These are phyloP conservation scores for Pythium utonaiense DNA, from an alignment of 352 stramenopile genomes.

Conservation along the genomic window DNA sequence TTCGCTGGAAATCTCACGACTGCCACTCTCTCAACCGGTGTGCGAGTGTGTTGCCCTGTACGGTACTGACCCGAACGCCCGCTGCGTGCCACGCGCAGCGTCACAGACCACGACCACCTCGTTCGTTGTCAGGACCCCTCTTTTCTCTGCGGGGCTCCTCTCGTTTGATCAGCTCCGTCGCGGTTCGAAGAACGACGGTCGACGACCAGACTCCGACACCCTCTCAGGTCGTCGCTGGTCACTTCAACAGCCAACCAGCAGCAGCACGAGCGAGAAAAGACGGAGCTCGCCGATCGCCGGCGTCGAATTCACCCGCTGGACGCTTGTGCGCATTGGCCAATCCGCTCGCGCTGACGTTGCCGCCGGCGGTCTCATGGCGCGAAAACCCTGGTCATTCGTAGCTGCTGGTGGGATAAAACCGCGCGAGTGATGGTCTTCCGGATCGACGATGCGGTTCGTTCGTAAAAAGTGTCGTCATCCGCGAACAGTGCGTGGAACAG, in stretches of 20 bases:
- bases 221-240: neutral
- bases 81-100: neutral
- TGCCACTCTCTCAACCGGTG: neutral
- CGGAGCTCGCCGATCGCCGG: constrained; percentile 10
- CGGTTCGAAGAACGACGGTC: constrained; percentile 9
- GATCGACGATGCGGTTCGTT: constrained; percentile 24
- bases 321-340: constrained; percentile 16
- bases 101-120: neutral
- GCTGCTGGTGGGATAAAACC: neutral
- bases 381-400: neutral
- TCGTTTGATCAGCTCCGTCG: neutral
- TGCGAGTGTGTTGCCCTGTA: neutral
- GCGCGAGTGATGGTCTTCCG: constrained; percentile 25
- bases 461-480: constrained; percentile 25
- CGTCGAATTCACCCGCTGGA: constrained; percentile 19
- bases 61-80: too few species aligned
- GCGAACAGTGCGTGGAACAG: constrained; percentile 8
- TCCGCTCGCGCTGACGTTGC: constrained; percentile 12
- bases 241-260: constrained; percentile 27
- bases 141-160: neutral
- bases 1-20: constrained; percentile 11
- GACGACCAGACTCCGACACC: neutral
- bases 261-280: constrained; percentile 11
- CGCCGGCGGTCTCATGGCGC: neutral
- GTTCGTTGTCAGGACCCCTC: neutral